Base-by-base conservation (phyloP, 257 asterid species). In the Ajuga chamaepitys region DNA sequence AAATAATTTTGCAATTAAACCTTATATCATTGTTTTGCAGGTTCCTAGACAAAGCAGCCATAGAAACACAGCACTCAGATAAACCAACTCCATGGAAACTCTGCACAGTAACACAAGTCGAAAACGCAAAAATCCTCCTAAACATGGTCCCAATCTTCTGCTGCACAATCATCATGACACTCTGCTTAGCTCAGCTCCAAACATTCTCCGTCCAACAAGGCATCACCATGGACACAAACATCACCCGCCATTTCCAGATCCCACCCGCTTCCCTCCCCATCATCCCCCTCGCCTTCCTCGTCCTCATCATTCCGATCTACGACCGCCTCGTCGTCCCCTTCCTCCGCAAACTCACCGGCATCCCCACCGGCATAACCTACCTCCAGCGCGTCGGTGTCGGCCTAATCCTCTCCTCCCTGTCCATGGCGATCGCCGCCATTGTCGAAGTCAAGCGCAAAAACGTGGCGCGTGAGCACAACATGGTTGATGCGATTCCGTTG, bases 91-190 rank as follows among this genome's bases (percentile, higher is more conserved):
- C 86, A 21, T 84, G 93, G 93, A 80, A 74, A 42, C 85, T 80
- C 64, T 89, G 95, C 73, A 78, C 79, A n/a, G 87, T 86, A 2
- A 89, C 96, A 22, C 95, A 89, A 78, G 96, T 89, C 0, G 96
- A 89, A 58, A 89, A 89, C 54, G 91, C 86, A 13, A 89, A 89
- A 70, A 81, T 89, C 77, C 7, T 89, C 7, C 70, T 86, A 5
- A 74, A 77, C 64, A 70, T 89, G 82, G 52, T 80, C 3, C 96
- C 96, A 10, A 62, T 89, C 25, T 89, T 89, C 35, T 81, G 85
- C 41, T 89, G 95, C 81, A 75, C 91, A 9, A 82, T 85, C 16
- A 75, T 89, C 58, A 89, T 89, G 96, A 84, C 96, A 0, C 90
- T 89, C 13, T 84, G 93, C 61, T 47, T 89, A 3, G 96, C 96